Base-by-base conservation (phyloP, 1,284 basidiomycete genomes). In the Ganoderma multipileum region DNA sequence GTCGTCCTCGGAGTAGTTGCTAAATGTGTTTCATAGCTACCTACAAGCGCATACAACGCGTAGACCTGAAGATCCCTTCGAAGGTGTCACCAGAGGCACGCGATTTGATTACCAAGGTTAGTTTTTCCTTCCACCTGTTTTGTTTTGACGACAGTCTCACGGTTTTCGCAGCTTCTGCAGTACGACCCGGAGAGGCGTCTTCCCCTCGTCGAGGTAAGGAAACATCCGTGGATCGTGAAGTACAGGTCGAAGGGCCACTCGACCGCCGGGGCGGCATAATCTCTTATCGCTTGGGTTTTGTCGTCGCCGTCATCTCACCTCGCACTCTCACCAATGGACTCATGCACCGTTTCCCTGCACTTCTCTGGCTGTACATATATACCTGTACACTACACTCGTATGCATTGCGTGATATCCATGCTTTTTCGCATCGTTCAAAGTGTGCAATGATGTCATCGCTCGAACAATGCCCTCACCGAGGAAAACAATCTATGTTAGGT, bases 211-310 rank as follows among this genome's bases (percentile, higher is more conserved):
- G 91, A 97, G 33, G 97, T 98, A 38, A 85, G 92, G 50, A 83
- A 83, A 11, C 98, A 99, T 77, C 96, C 97, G 11, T 99, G 98
- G 97, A 93, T 99, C 71, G 85, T 93, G 69, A 94, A 90, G 79
- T 92, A 97, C 72, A 83, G 88, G 42, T 81, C 85, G 33, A 85
- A 85, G 71, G 77, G 69, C 12, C 69, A 74, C n/a, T 77, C 77
- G 12, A 72, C 71, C 20, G 57, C 74, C 14, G 68, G 67, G 12
- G 55, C 61, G 7, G 63, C 71, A 54, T 72, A 67, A 62, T 33
- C 9, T 38, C 16, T 33, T 26, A 16, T 44, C 26, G 9, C 42
- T 39, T 28, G 36, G 28, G 26, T 33, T 3, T 36, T 59, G 62
- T 41, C 36, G n/a, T 28, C 50, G 57, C 33, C 50, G 41, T 65